Conservation (phyloP, 371 early-diverging fungal genomes). For the Mucor racemosus region DNA sequence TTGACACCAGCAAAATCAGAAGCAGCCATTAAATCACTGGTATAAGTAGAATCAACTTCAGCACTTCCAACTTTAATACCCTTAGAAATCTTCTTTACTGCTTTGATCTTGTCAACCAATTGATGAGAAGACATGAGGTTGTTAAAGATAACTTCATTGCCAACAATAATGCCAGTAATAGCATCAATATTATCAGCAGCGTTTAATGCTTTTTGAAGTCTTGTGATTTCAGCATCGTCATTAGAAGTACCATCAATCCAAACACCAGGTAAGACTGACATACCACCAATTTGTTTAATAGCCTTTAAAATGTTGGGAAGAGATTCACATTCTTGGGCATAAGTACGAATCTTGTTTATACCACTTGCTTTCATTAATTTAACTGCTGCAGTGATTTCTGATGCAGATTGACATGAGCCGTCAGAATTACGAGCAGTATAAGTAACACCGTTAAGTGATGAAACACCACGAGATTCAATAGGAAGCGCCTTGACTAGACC, state of each 20-base stretch:
- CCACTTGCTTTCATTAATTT: conserved; percentile 40
- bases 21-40: conserved; percentile 39
- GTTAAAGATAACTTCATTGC: conserved; percentile 46
- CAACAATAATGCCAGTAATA: conserved; percentile 45
- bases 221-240: conserved; percentile 37
- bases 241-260: conserved; percentile 45
- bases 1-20: conserved; percentile 57
- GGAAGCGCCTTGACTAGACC: conserved; percentile 34
- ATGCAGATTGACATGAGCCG: conserved; percentile 38
- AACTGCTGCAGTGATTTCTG: conserved; percentile 29
- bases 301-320: conserved; percentile 41
- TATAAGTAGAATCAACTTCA: conserved; percentile 47
- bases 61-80: conserved; percentile 56
- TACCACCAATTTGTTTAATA: conserved; percentile 34
- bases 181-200: conserved; percentile 16
- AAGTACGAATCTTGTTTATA: conserved; percentile 46
- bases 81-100: conserved; percentile 45
- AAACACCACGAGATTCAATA: conserved; percentile 19
- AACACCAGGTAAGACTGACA: conserved; percentile 48
- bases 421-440: conserved; percentile 40
- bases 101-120: conserved; percentile 40
- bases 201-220: conserved; percentile 23
- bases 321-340: conserved; percentile 52
- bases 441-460: conserved; percentile 24
- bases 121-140: conserved; percentile 22